These are phyloP conservation scores for Fusarium sp. DNA, from an alignment of 2,329 filamentous ascomycete species.

Conservation along the genomic window DNA sequence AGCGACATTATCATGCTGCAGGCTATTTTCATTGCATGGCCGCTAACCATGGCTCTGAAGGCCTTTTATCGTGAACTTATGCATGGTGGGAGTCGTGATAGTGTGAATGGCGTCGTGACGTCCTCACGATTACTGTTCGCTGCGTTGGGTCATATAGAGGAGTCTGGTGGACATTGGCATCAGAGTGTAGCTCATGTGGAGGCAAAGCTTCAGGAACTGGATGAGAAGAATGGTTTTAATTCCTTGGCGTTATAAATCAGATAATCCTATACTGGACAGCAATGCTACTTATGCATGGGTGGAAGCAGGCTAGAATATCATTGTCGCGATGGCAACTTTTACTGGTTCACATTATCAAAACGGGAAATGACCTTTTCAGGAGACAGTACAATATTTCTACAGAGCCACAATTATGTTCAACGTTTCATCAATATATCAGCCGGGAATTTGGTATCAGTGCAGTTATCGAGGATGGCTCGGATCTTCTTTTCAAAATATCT, in stretches of 20 bases:
- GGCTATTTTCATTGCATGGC: neutral
- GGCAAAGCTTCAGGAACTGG: neutral
- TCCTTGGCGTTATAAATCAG: neutral
- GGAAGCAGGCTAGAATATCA: too few relatives aligned
- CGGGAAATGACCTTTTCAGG: too few relatives aligned
- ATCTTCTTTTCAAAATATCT: too few relatives aligned
- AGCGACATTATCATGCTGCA: neutral
- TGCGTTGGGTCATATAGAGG: neutral
- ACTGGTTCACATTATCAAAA: too few relatives aligned
- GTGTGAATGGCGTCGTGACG: fast-evolving
- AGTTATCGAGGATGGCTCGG: too few relatives aligned
- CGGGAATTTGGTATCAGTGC: too few relatives aligned
- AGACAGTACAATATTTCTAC: too few relatives aligned
- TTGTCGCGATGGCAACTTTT: too few relatives aligned
- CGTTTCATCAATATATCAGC: too few relatives aligned
- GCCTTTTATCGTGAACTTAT: fast-evolving
- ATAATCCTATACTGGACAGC: too few relatives aligned
- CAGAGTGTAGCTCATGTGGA: neutral
- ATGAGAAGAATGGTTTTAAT: neutral
- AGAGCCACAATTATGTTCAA: too few relatives aligned
- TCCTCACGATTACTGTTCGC: fast-evolving
- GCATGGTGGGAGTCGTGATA: fast-evolving
- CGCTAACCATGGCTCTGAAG: fast-evolving
- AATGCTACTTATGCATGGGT: too few relatives aligned
- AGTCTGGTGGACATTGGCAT: neutral